Evolutionary conservation across 352 stramenopile species (phyloP).

Genomic region (Globisporangium iwayamae): DNA sequence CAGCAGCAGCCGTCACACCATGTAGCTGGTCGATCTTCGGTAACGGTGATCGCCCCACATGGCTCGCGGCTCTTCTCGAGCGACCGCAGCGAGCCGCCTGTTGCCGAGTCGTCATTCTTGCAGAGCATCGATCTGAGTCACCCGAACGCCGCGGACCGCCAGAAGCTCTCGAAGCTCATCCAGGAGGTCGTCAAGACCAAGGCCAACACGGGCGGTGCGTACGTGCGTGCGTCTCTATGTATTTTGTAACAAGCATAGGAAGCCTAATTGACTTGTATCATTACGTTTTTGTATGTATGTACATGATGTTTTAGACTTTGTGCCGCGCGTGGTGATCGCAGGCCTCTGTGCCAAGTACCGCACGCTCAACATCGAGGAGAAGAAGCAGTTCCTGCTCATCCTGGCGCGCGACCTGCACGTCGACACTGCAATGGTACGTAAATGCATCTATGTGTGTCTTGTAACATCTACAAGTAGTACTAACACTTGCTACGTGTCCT

Average conservation of each 20-base stretch:
- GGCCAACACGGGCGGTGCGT: constrained; percentile 54
- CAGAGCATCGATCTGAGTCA: constrained; percentile 45
- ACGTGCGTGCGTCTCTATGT: not conserved
- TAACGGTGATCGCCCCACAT: not conserved
- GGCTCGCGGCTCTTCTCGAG: not conserved
- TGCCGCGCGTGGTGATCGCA: constrained; percentile 67
- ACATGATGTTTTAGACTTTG: constrained; percentile 49
- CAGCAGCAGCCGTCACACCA: not conserved
- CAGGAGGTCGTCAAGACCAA: constrained; percentile 69
- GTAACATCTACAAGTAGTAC: not conserved
- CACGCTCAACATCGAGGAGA: constrained; percentile 67
- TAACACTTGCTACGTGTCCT: too few relatives aligned
- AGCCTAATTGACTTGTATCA: not conserved
- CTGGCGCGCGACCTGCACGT: constrained; percentile 72
- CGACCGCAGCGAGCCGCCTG: constrained; percentile 13
- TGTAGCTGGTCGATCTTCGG: not conserved
- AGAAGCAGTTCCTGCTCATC: constrained; percentile 80
- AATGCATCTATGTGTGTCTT: not conserved
- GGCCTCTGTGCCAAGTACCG: constrained; percentile 64
- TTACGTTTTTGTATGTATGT: not conserved
- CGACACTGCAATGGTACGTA: constrained; percentile 41
- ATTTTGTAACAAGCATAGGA: not conserved
- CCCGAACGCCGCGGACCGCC: constrained; percentile 29
- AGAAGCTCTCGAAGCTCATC: constrained; percentile 61
- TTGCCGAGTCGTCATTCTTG: constrained; percentile 40